Percentiles rank a stretch among this genome's conserved stretches.
Conservation (phyloP, 805 yeast species). For the Lachancea waltii region DNA sequence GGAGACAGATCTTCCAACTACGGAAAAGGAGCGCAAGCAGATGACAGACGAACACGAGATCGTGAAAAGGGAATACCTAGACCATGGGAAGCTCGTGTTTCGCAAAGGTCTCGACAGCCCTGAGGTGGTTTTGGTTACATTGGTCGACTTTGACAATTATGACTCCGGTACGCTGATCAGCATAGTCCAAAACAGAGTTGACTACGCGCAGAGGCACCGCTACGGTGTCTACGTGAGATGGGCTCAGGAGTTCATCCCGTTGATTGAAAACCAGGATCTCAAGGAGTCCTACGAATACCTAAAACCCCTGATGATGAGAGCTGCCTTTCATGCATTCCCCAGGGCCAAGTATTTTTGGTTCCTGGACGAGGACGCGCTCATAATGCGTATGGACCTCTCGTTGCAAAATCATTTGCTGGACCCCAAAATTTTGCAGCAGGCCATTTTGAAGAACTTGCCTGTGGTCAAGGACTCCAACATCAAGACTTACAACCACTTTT, state of each 20-base stretch:
- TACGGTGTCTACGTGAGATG: slow-evolving; percentile 84
- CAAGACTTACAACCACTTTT: slow-evolving; percentile 55
- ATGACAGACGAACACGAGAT: slow-evolving; percentile 31
- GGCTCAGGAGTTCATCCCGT: slow-evolving; percentile 74
- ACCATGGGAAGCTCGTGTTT: slow-evolving; percentile 53
- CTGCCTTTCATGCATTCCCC: slow-evolving; percentile 93
- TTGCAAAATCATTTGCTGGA: slow-evolving; percentile 53
- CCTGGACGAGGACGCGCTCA: slow-evolving; percentile 67
- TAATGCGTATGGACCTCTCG: slow-evolving; percentile 64
- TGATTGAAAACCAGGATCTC: slow-evolving; percentile 41
- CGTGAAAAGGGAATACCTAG: slow-evolving; percentile 54
- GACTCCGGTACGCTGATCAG: slow-evolving; percentile 53
- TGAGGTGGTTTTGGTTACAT: slow-evolving; percentile 68
- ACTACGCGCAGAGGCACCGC: slow-evolving; percentile 74
- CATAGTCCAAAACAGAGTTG: slow-evolving; percentile 78
- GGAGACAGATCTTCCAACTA: slow-evolving; percentile 37
- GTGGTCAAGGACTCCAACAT: slow-evolving; percentile 38
- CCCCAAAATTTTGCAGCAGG: slow-evolving; percentile 53
- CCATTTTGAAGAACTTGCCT: slow-evolving; percentile 64
- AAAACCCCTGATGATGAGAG: slow-evolving; percentile 44
- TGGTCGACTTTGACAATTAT: slow-evolving; percentile 66
- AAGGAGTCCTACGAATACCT: slow-evolving; percentile 19
- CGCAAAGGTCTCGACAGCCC: slow-evolving; percentile 38
- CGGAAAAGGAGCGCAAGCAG: slow-evolving; percentile 32
- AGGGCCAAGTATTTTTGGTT: slow-evolving; percentile 88